Conservation (phyloP, 306 rosid genomes). For the Mucuna pruriens region DNA sequence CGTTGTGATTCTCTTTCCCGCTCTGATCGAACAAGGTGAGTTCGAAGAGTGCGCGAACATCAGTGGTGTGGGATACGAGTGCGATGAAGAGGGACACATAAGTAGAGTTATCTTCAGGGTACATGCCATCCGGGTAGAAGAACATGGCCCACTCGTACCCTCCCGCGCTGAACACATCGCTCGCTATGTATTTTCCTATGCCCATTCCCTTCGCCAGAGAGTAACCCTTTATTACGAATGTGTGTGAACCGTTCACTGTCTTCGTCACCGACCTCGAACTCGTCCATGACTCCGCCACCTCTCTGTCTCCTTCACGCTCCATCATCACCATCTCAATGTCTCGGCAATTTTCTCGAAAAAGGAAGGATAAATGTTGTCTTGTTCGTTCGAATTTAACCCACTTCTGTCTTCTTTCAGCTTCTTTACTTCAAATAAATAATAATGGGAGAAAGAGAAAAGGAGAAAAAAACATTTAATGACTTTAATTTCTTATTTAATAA, state of each 20-base stretch:
- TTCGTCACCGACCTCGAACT: slow-evolving; percentile 80
- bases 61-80: slow-evolving; percentile 81
- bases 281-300: too few relatives aligned
- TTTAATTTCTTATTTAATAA: too few relatives aligned
- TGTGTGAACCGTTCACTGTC: slow-evolving; percentile 91
- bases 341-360: too few relatives aligned
- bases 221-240: slow-evolving; percentile 77
- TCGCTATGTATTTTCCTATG: slow-evolving; percentile 84
- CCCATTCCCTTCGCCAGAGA: slow-evolving; percentile 93
- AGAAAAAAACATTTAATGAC: too few relatives aligned
- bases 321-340: too few relatives aligned
- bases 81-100: slow-evolving; percentile 89
- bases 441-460: too few relatives aligned
- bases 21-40: slow-evolving; percentile 82
- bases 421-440: too few relatives aligned
- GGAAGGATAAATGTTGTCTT: too few relatives aligned
- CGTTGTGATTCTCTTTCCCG: slow-evolving; percentile 72
- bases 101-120: slow-evolving; percentile 79
- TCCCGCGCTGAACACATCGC: slow-evolving; percentile 84
- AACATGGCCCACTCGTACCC: slow-evolving; percentile 93
- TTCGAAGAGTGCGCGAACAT: slow-evolving; percentile 85
- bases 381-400: too few relatives aligned
- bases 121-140: slow-evolving; percentile 90
- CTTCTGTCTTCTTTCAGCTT: too few relatives aligned
- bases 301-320: too few relatives aligned